Evolutionary conservation across 1,284 basidiomycete species (phyloP), one percentile per base, ranked within the genome.

Genomic region (Ganoderma meredithae): DNA sequence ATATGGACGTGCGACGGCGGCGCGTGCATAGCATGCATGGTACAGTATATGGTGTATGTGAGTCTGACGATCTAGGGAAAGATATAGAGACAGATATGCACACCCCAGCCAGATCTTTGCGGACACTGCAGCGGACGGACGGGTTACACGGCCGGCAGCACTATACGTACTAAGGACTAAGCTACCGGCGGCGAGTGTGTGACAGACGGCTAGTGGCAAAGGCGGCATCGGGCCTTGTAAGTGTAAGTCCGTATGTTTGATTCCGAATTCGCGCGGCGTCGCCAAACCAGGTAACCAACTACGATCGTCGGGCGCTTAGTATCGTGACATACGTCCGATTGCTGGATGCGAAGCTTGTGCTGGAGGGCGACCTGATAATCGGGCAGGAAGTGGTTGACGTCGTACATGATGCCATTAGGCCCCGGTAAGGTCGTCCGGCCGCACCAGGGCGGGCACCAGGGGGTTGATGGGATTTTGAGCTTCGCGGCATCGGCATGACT

Each of bases 211-310:
- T 36, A 36, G 36, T 36, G 36, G 36, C 36, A 36, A 9, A 36
- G 36, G 49, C 39, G n/a, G 27, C 13, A 55, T 17, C 52, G 52
- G 52, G 7, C 52, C 22, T 40, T 63, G 56, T 41, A 25, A 19
- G 41, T 31, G 27, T 31, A 31, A 31, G 27, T 36, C 17, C 58
- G 52, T 43, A 36, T 39, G 43, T 44, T 62, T 31, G 27, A 31
- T 31, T 31, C 27, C 66, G 64, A 27, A 33, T 43, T 62, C 66
- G 64, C 39, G 55, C 27, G 62, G 31, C 66, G 41, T 41, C 13
- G 41, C 41, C 68, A 33, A 71, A 67, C 66, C 49, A 65, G 65
- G 68, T 31, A 68, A 52, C 61, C 69, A 60, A 65, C 49, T 69
- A 72, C 60, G 71, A 69, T 68, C 64, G 49, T 19, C 61, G 65